phyloP scores from a whole-genome alignment of 768 basidiomycete species.

The Pisolithus albus region DNA sequence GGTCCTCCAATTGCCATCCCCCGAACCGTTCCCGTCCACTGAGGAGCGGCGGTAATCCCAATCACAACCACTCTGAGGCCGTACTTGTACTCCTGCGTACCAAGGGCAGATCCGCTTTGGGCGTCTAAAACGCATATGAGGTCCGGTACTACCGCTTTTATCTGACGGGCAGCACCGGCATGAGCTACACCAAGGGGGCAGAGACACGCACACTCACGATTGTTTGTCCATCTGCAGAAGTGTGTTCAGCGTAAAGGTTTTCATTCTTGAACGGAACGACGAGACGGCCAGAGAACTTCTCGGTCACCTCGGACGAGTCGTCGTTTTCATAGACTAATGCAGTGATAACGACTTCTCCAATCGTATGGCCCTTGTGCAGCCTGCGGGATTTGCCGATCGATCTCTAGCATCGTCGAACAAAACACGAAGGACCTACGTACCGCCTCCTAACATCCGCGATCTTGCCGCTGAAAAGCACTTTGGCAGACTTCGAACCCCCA shows the following conservation, averaged over 20 bases:
- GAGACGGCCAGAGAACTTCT: constrained; percentile 27
- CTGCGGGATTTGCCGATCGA: constrained; percentile 6
- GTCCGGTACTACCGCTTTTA: constrained; percentile 56
- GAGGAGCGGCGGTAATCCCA: constrained; percentile 41
- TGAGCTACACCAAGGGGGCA: not conserved
- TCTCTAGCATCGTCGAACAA: not conserved
- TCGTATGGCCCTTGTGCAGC: constrained; percentile 34
- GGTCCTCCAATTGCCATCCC: constrained; percentile 50
- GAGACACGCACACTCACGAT: constrained; percentile 8
- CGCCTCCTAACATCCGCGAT: constrained; percentile 44
- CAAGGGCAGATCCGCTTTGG: constrained; percentile 53
- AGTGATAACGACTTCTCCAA: constrained; percentile 31
- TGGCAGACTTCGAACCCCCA: constrained; percentile 29
- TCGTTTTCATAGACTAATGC: constrained; percentile 23
- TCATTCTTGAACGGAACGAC: constrained; percentile 60
- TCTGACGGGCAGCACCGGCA: constrained; percentile 21
- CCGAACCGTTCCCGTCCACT: constrained; percentile 45
- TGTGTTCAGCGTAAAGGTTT: constrained; percentile 45
- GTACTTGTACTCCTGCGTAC: constrained; percentile 57
- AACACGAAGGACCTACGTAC: constrained; percentile 6
- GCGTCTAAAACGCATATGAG: constrained; percentile 59
- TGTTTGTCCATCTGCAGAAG: constrained; percentile 22
- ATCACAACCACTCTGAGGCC: constrained; percentile 53
- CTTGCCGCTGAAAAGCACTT: constrained; percentile 52
- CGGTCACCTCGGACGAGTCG: constrained; percentile 17